A percentile compares a stretch with the other conserved stretches of the same genome.
These are phyloP conservation scores for Pseudonitzschia multiseries DNA, from an alignment of 108 stramenopile species.

Conservation along the genomic window DNA sequence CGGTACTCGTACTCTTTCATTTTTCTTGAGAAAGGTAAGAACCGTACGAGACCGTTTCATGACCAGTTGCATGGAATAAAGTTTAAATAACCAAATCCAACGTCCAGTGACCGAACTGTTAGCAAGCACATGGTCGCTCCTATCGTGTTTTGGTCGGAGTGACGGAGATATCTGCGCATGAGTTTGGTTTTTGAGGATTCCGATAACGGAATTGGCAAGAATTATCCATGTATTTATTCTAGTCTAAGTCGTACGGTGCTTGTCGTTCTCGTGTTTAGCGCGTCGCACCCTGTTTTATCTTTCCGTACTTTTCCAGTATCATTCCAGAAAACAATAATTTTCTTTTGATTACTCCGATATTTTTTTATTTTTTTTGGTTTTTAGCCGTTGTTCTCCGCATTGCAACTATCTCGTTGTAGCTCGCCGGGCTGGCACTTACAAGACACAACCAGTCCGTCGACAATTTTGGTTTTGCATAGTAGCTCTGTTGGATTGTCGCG, in stretches of 20 bases:
- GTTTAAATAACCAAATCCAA: neutral
- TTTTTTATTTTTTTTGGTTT: neutral
- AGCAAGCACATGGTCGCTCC: neutral
- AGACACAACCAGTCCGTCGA: neutral
- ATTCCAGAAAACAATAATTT: no score
- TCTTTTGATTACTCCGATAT: neutral
- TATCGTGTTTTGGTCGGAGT: neutral
- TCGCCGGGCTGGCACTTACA: neutral
- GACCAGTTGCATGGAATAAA: no score
- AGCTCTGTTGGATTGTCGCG: no score
- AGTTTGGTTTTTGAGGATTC: neutral
- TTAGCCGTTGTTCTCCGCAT: neutral
- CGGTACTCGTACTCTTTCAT: no score
- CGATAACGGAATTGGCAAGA: neutral
- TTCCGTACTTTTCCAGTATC: no score
- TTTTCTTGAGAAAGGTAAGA: no score
- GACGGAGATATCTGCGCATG: neutral
- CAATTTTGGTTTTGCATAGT: neutral
- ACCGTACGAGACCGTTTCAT: no score
- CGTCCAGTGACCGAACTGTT: neutral
- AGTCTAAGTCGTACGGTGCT: neutral
- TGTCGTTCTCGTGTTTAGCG: neutral
- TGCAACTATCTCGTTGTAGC: neutral
- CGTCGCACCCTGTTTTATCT: neutral
- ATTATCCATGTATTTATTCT: neutral